These are phyloP conservation scores for Heterobasidion parviporum DNA, from an alignment of 1,284 basidiomycete species.

Conservation along the genomic window DNA sequence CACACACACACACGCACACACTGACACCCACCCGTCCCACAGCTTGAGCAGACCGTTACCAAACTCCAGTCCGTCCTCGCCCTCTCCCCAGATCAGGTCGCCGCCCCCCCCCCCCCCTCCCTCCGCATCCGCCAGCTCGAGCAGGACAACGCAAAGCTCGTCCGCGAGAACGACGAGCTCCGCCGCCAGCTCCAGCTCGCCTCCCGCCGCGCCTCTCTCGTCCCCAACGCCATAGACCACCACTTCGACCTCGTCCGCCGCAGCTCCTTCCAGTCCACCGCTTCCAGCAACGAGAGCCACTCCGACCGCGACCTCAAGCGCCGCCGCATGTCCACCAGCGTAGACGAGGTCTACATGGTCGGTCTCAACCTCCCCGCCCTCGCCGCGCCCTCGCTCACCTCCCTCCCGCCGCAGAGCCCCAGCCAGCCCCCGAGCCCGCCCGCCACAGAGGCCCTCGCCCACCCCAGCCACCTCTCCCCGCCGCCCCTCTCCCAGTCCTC, in stretches of 20 bases:
- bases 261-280: slow-evolving; percentile 11
- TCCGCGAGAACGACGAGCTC: slow-evolving; percentile 63
- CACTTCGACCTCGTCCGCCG: slow-evolving; percentile 18
- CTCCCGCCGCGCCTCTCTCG: slow-evolving; percentile 8
- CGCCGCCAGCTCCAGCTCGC: slow-evolving; percentile 42
- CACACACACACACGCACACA: too few species aligned
- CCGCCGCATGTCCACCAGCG: slow-evolving; percentile 35
- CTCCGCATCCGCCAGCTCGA: slow-evolving; percentile 69
- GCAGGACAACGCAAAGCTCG: slow-evolving; percentile 59
- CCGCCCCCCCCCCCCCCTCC: slow-evolving; percentile 58
- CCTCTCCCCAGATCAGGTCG: slow-evolving; percentile 60
- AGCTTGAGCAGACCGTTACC: slow-evolving; percentile 77
- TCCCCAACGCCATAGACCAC: slow-evolving; percentile 6
- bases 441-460: slow-evolving; percentile 10
- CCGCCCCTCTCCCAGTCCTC: slow-evolving; percentile 7
- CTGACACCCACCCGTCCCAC: too few species aligned
- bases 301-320: slow-evolving; percentile 60
- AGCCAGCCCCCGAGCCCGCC: slow-evolving; percentile 17
- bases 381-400: not conserved
- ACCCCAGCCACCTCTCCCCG: slow-evolving; percentile 6
- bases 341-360: slow-evolving; percentile 54
- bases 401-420: slow-evolving; percentile 20
- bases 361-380: slow-evolving; percentile 6
- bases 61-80: slow-evolving; percentile 69
- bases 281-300: slow-evolving; percentile 8